Evolutionary conservation across 768 basidiomycete genomes (phyloP), one percentile per base, ranked within the genome.

Genomic region (Lepiota brunneoincarnata): DNA sequence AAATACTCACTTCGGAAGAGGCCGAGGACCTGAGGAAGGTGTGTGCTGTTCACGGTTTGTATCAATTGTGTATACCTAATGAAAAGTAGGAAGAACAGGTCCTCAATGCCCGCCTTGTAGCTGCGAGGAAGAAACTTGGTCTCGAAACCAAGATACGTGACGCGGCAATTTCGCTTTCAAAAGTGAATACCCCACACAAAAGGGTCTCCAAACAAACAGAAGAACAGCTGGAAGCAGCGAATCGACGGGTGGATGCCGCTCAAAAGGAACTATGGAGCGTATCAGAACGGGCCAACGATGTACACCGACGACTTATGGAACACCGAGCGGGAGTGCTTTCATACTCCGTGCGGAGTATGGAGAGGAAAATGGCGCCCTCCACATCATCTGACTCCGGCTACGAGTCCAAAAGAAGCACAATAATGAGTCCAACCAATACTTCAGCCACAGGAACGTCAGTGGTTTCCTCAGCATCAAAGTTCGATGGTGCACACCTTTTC

Each of bases 71-170:
- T 14, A 45, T 56, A 45, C 39, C 50, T 61, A 62, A 39, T 57
- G 18, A 20, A 6, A 36, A 44, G 28, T 59, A 94, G 92, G 93
- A 95, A 66, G 77, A 92, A 57, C 80, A 85, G 66, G 68, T 84
- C 40, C 79, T 94, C 24, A 73, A 79, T 24, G 80, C 87, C 3
- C 80, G 90, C 12, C 71, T 86, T 10, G 77, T 73, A 34, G 86
- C 87, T 20, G 76, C 86, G 69, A 75, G 77, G 47, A 90, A 82
- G 67, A 93, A 90, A 64, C 78, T 95, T 50, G 74, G 80, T 2
- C 78, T 91, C 31, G 93, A 95, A 65, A 88, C 84, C 42, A 93
- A 90, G 65, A 92, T 95, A 28, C 90, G 93, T 20, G 91, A 94
- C 59, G 92, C 92, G 1, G 89, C 91, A 2, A 61, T 84, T 6